Evolutionary conservation across 805 yeast genomes (phyloP).

Genomic region (Nakazawaea pomicola): DNA sequence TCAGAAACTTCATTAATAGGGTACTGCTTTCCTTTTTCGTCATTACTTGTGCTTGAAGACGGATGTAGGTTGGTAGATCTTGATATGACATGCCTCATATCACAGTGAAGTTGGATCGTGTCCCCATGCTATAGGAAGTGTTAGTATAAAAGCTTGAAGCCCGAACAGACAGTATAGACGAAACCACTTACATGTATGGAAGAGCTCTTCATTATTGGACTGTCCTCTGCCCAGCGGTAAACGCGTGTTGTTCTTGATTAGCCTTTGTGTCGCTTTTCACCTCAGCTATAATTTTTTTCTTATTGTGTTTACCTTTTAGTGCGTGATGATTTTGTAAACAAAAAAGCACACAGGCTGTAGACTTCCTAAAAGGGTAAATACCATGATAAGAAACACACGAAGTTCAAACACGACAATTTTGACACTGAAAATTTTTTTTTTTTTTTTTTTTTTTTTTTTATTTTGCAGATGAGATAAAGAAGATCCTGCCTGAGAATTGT

Average conservation of each 20-base stretch:
- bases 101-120: neutral
- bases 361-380: neutral
- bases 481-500: neutral
- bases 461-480: slow-evolving; percentile 8
- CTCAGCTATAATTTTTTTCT: neutral
- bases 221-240: no score
- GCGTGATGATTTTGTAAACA: neutral
- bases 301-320: slow-evolving; percentile 1
- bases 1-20: slow-evolving; percentile 44
- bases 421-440: slow-evolving; percentile 1
- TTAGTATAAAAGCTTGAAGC: neutral
- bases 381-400: neutral
- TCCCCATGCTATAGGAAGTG: slow-evolving; percentile 1
- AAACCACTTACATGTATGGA: neutral
- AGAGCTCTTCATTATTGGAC: no score
- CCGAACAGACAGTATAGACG: no score
- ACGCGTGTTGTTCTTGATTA: no score
- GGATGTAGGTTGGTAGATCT: neutral
- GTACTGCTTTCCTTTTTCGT: slow-evolving; percentile 17
- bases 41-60: slow-evolving; percentile 16
- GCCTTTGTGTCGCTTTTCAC: no score
- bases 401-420: neutral
- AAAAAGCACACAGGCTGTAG: neutral
- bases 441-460: slow-evolving; percentile 1
- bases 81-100: neutral